phyloP scores from a whole-genome alignment of 176 grass and related monocot species.

The Eleusine coracana region DNA sequence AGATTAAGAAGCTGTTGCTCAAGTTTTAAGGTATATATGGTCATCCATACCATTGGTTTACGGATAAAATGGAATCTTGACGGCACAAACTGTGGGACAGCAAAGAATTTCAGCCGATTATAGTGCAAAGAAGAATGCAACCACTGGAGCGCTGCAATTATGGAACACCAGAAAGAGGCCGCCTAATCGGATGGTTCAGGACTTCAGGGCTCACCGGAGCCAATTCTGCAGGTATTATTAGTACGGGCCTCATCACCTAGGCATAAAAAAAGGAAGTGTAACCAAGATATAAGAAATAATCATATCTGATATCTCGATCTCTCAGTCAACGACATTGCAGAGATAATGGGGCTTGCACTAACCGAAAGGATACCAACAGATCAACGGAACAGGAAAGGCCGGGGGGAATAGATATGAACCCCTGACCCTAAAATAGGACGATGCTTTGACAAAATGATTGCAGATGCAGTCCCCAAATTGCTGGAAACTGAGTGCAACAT shows the following conservation, averaged over 20 bases:
- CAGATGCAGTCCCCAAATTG: neutral
- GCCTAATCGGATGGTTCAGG: slow-evolving; percentile 10
- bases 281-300: neutral
- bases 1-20: neutral
- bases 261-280: neutral
- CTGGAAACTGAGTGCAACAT: slow-evolving; percentile 1
- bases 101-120: neutral
- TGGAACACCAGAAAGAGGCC: slow-evolving; percentile 27
- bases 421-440: neutral
- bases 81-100: neutral
- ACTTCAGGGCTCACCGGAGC: slow-evolving; percentile 3
- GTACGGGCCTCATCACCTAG: neutral
- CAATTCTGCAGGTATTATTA: slow-evolving; percentile 9
- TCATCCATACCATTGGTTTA: neutral
- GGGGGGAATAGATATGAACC: neutral
- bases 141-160: slow-evolving; percentile 30
- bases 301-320: neutral
- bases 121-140: neutral
- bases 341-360: slow-evolving; percentile 46
- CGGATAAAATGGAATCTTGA: neutral
- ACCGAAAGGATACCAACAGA: neutral
- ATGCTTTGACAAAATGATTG: slow-evolving; percentile 29
- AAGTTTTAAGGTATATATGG: neutral
- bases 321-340: neutral
- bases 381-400: neutral